These are phyloP conservation scores for Hypsizygus ulmarius DNA, from an alignment of 1,284 basidiomycete species.

Conservation along the genomic window DNA sequence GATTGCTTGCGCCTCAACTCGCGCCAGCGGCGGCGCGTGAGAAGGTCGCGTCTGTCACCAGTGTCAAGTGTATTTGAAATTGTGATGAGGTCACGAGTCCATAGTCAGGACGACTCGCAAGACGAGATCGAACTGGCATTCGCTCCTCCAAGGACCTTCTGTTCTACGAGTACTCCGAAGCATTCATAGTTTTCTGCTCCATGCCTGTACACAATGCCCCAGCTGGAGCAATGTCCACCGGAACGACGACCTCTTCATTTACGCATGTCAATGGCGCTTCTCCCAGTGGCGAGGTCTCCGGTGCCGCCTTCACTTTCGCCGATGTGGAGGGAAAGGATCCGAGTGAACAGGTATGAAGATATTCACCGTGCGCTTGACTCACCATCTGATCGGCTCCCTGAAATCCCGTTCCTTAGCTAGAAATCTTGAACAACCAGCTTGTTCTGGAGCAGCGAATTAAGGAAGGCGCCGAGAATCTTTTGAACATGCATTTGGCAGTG, in stretches of 20 bases:
- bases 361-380: neutral
- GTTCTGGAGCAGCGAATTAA: conserved; percentile 75
- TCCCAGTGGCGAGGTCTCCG: conserved; percentile 4
- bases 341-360: conserved; percentile 39
- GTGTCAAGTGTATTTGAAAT: conserved; percentile 2
- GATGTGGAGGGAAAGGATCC: conserved; percentile 47
- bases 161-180: conserved; percentile 9
- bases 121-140: neutral
- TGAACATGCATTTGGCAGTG: conserved; percentile 66
- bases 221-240: conserved; percentile 6
- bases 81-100: conserved; percentile 12
- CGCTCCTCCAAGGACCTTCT: neutral
- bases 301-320: conserved; percentile 30
- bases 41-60: conserved; percentile 15
- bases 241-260: conserved; percentile 12
- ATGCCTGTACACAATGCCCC: conserved; percentile 14
- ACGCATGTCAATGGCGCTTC: conserved; percentile 13
- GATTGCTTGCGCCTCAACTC: neutral
- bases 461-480: conserved; percentile 82
- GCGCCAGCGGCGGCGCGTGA: too few species aligned
- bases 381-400: neutral
- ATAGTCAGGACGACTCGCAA: neutral
- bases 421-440: conserved; percentile 63
- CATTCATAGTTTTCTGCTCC: conserved; percentile 10
- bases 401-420: conserved; percentile 45